Evolutionary conservation across 805 yeast species (phyloP), one percentile per base, ranked within the genome.

Genomic region (Candida takata): DNA sequence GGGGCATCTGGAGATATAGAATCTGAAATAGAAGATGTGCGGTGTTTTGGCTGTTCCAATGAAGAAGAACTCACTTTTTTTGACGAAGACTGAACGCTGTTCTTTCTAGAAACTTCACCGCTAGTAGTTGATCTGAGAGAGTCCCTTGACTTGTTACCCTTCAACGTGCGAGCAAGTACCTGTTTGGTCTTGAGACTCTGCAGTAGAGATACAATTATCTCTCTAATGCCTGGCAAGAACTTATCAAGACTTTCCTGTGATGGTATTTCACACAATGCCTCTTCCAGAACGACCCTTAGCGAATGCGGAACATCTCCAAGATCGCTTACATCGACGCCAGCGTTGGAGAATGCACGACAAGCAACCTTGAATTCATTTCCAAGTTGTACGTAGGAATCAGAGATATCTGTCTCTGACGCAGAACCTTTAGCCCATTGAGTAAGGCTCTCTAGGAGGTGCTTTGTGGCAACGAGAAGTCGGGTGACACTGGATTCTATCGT

Each of bases 361-460:
- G 94, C 84, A 4, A 84, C 75, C 47, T 90, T 79, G 66, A 87
- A 92, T 58, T 90, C 97, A 52, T 88, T 92, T 1, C 98, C 98
- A 20, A 92, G 70, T 45, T 77, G 80, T 12, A 92, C 98, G 56
- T 86, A 92, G 4, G 87, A 83, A 49, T 87, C 85, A 3, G 95
- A 85, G 3, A 92, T 97, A 43, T 75, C 84, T 37, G 74, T 74
- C 31, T 88, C 97, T 17, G 79, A 70, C 6, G 85, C 87, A n/a
- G 72, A 69, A 16, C 74, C 76, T 42, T 75, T 69, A 1, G 97
- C 88, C 99, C 99, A 92, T 42, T 77, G 84, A 0, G 94, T 85
- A 34, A 92, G 63, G 13, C 84, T 72, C 49, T 85, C 95, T n/a
- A 92, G 65, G 10, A 90, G 65, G 39, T 84, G 87, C 51, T 90